Base-by-base conservation (phyloP, 2,329 filamentous ascomycete species). In the Aschersonia sp. region DNA sequence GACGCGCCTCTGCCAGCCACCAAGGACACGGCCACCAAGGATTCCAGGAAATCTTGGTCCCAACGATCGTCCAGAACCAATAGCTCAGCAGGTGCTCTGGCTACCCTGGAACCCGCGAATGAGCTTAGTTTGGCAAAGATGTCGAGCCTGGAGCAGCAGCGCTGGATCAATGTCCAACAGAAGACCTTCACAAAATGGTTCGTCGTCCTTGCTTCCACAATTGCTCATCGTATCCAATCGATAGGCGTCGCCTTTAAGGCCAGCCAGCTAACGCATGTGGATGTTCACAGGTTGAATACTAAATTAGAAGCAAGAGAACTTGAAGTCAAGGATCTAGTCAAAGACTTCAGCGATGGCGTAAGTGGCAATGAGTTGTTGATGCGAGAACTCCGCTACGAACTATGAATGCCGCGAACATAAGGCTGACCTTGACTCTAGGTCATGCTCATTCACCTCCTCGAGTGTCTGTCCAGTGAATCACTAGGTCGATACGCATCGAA, bases 171-270 rank as follows among this genome's bases (percentile, higher is more conserved):
- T 61, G 89, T 95, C 68, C 91, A 97, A 73, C 85, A 97, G 67
- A 98, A 97, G 77, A 98, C 92, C 31, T 98, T 98, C 68, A 95
- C 89, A 51, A 98, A 97, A 86, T 98, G 92, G 68, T 69, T 12
- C 35, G 35, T 38, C 4, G 35, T 9, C 35, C 7, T 38, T 38
- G 35, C 4, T 20, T 20, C 20, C 20, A 20, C 20, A 20, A 20
- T 20, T 20, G 20, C 20, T 20, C 20, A 20, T 20, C 20, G 20
- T 20, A 20, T 20, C 20, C 20, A 20, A 20, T 20, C 20, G 20
- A 20, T 20, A 20, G 20, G 20, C 20, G 20, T 20, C 20, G 20
- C 20, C 20, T 20, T 20, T 20, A 20, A 20, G 20, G 20, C 20
- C 2, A 20, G 2, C 12, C 12, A 12, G 12, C 35, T 38, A 38